These are phyloP conservation scores for Cystobasidium pallidum DNA, from an alignment of 1,284 basidiomycete species.

Conservation along the genomic window DNA sequence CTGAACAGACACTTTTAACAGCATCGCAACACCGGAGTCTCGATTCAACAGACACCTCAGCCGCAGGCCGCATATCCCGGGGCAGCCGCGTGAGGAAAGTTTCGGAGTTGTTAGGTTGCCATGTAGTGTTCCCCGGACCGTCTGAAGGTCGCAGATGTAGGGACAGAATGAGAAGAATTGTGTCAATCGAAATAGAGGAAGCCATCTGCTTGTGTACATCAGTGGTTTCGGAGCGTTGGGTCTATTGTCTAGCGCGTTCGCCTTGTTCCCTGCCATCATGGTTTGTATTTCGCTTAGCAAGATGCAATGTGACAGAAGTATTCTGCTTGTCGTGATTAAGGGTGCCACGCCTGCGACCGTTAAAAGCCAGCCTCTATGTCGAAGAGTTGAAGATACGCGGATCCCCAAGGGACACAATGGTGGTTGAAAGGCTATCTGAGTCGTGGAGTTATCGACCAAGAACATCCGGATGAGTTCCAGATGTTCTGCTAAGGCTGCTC, in stretches of 20 bases:
- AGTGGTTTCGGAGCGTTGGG: not conserved
- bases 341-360: no score
- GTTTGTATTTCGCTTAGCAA: no score
- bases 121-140: not conserved
- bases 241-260: not conserved
- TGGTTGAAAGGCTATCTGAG: no score
- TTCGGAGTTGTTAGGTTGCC: not conserved
- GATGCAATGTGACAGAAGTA: no score
- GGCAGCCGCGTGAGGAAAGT: not conserved
- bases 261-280: not conserved
- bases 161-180: not conserved
- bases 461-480: no score
- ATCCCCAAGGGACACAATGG: no score
- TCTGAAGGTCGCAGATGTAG: not conserved
- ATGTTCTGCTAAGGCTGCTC: no score
- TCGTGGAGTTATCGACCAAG: no score
- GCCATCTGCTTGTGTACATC: constrained; percentile 15
- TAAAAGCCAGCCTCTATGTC: no score
- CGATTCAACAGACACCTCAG: constrained; percentile 17
- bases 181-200: constrained; percentile 4
- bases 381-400: no score
- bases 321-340: no score
- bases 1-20: not conserved
- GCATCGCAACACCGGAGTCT: constrained; percentile 31
- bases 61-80: constrained; percentile 21